phyloP scores from a whole-genome alignment of 345 rosid species.

The Gynandropsis gynandra region DNA sequence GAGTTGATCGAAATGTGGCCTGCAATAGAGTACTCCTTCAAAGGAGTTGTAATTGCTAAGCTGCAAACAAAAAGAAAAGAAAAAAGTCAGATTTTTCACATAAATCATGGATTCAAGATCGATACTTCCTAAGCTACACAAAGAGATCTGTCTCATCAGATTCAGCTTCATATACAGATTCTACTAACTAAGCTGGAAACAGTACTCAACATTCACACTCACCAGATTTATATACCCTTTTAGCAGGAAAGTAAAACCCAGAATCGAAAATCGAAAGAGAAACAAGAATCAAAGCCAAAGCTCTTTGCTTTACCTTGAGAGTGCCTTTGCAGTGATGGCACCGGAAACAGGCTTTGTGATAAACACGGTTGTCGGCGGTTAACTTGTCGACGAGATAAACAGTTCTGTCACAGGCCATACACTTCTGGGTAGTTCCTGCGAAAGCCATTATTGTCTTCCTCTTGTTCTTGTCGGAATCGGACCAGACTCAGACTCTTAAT shows the following conservation, averaged over 20 bases:
- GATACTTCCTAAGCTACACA: not conserved
- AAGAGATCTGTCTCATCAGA: not conserved
- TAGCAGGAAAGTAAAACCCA: not conserved
- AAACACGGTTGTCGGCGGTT: constrained; percentile 88
- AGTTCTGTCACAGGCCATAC: constrained; percentile 97
- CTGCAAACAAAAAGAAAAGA: constrained; percentile 30
- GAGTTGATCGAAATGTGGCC: constrained; percentile 95
- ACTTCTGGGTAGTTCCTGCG: constrained; percentile 98
- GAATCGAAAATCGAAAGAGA: not conserved
- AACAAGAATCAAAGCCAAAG: not conserved
- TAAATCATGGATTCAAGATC: too few relatives aligned
- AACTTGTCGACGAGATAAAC: constrained; percentile 92
- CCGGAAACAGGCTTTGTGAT: constrained; percentile 93
- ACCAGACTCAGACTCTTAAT: constrained; percentile 11
- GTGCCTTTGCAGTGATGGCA: constrained; percentile 99
- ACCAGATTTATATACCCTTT: not conserved
- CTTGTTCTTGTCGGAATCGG: constrained; percentile 9
- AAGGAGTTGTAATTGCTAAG: constrained; percentile 96
- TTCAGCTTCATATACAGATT: constrained; percentile 8
- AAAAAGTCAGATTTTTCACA: not conserved
- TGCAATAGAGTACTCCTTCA: constrained; percentile 95
- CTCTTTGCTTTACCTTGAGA: constrained; percentile 52
- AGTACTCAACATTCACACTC: not conserved
- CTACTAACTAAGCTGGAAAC: not conserved
- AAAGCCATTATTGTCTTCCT: constrained; percentile 55